Conservation (phyloP, 345 rosid genomes). For the Zanthoxylum bungeanum region DNA sequence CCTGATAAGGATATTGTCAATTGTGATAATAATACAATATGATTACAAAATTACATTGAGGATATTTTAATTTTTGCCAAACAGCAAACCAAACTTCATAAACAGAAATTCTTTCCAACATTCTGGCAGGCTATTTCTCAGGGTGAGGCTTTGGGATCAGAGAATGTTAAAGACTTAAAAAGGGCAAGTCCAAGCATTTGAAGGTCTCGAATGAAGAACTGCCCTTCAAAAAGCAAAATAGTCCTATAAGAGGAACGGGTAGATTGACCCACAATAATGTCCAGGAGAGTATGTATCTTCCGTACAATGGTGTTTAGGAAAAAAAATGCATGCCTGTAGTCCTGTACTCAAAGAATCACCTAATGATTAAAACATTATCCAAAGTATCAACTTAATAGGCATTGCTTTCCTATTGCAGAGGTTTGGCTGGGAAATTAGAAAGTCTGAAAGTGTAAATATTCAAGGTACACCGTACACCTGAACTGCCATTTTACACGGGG, state of each 20-base stretch:
- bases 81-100: neutral
- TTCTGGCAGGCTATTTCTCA: neutral
- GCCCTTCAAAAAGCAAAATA: neutral
- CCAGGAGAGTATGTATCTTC: neutral
- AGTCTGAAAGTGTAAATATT: neutral
- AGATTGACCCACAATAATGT: neutral
- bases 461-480: neutral
- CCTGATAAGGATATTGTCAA: constrained; percentile 36
- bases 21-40: neutral
- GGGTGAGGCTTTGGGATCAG: neutral
- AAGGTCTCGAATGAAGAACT: neutral
- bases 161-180: too few species aligned
- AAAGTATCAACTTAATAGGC: neutral
- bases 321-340: neutral
- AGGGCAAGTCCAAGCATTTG: neutral
- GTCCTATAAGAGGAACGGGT: neutral
- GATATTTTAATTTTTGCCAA: neutral
- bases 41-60: neutral
- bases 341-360: neutral
- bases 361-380: neutral
- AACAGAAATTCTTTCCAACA: neutral
- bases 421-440: neutral
- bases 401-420: neutral
- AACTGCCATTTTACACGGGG: neutral
- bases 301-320: neutral